Evolutionary conservation across 768 basidiomycete genomes (phyloP), one percentile per base, ranked within the genome.

Genomic region (Boletus edulis): DNA sequence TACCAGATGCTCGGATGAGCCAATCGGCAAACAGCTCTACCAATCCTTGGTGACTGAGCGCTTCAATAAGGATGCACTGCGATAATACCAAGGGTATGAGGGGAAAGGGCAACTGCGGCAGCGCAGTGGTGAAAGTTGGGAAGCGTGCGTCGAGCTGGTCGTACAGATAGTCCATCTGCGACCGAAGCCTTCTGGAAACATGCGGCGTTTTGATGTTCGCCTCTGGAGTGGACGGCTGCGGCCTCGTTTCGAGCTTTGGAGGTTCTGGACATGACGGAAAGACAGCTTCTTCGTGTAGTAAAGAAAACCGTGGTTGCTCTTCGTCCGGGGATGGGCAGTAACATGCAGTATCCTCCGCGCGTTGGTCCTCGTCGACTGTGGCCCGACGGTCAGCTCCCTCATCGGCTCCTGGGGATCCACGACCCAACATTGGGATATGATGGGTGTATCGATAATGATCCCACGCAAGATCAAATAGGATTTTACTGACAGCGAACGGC

Each of bases 11-110:
- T 65, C 62, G 75, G 51, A 75, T 65, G 38, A 86, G 75, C 89
- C 91, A 91, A 4, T 61, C 61, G 0, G 84, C 86, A 66, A 95
- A 96, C 18, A 94, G 77, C 14, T 83, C 78, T 7, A 96, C 91
- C 94, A 94, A 98, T 27, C 93, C 92, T 55, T 86, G 84, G 56
- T 84, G 78, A 15, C 85, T 77, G 7, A 98, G 79, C 0, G 80
- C 47, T 20, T 49, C 47, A 17, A 49, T n/a, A 18, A 49, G 37
- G 47, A 49, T 49, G 20, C 38, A 49, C 71, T 95, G 93, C 1
- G 88, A 86, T 67, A 98, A 94, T 1, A 94, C 92, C 65, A 98
- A 98, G 1, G 92, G 93, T 15, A 97, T 75, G 7, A 97, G 82
- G 14, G 84, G 80, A 57, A 94, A 84, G 1, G 94, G 95, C 1